Percentiles rank a stretch among this genome's conserved stretches.
Evolutionary conservation across 1,284 basidiomycete species (phyloP).

Genomic region (Amylostereum areolatum): DNA sequence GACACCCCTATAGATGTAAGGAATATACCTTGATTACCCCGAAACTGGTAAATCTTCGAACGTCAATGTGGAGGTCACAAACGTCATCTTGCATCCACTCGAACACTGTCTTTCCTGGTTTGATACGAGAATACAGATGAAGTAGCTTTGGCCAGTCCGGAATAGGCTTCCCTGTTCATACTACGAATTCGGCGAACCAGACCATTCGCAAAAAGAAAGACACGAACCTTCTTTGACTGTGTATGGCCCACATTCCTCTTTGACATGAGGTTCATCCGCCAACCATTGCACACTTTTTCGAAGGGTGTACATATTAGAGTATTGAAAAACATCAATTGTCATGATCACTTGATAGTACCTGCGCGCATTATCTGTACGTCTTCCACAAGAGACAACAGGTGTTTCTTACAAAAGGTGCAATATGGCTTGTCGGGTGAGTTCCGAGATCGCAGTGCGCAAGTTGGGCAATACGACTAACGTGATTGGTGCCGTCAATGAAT

Average conservation of each 20-base stretch:
- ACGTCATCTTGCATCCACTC: conserved; percentile 87
- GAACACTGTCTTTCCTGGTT: conserved; percentile 77
- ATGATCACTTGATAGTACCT: conserved; percentile 96
- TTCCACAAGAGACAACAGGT: not conserved
- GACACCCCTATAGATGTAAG: not conserved
- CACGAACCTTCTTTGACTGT: conserved; percentile 68
- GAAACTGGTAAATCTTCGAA: conserved; percentile 93
- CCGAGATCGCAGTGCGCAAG: conserved; percentile 87
- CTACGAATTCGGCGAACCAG: not conserved
- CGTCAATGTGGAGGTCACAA: conserved; percentile 75
- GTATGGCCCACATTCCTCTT: conserved; percentile 85
- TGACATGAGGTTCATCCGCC: conserved; percentile 76
- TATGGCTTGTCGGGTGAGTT: conserved; percentile 81
- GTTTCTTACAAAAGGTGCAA: conserved; percentile 81
- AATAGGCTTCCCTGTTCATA: conserved; percentile 38
- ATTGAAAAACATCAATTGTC: conserved; percentile 95
- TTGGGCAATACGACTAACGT: conserved; percentile 87
- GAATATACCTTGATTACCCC: conserved; percentile 86
- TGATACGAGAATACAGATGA: conserved; percentile 82
- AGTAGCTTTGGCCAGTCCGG: conserved; percentile 83
- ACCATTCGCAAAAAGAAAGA: not conserved
- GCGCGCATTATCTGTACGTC: not conserved
- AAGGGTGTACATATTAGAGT: conserved; percentile 95
- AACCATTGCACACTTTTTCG: conserved; percentile 82
- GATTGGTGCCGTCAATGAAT: conserved; percentile 87